Evolutionary conservation across 345 rosid genomes (phyloP), one percentile per base, ranked within the genome.

Genomic region (Mercurialis annua): DNA sequence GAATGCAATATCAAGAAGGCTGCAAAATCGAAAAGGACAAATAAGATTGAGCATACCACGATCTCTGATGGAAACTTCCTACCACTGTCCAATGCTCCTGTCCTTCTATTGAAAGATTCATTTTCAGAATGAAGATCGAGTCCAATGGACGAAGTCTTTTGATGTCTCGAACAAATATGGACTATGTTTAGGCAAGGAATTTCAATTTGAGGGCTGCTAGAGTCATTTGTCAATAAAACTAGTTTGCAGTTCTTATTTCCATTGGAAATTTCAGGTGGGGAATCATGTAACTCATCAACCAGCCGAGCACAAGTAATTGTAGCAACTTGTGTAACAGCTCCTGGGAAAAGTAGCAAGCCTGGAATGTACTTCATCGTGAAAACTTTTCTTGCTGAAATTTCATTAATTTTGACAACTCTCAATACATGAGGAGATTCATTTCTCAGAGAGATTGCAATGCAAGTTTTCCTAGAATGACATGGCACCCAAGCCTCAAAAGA

Each of bases 331-430:
- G 90, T 86, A 29, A 66, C 64, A 62, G 86, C 77, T 40, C 77
- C 78, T 2, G 94, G 94, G 63, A 81, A 88, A 40, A 88, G 90
- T 5, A 88, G 74, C 79, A 88, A 70, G 59, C 87, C 89, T 69
- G 77, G 78, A 68, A 74, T 54, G 67, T 81, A 76, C 80, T 82
- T 86, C 73, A 88, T 76, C 64, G 70, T 74, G 65, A 88, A 83
- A 77, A 56, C 20, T 58, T 77, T 75, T 18, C 65, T 59, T 27
- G 78, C 81, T 47, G 79, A 75, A 73, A 76, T 72, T 73, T 79
- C 79, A 70, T 66, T 75, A 31, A 83, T 72, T 50, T 71, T 73
- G 54, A 78, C 66, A 66, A 88, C 55, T 50, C 52, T 81, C 67
- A 85, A 60, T 64, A 84, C 57, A 69, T 68, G 71, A 61, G 78